Base-by-base conservation (phyloP, 208 protist species). In the Herpetomonas samuelpessoai region DNA sequence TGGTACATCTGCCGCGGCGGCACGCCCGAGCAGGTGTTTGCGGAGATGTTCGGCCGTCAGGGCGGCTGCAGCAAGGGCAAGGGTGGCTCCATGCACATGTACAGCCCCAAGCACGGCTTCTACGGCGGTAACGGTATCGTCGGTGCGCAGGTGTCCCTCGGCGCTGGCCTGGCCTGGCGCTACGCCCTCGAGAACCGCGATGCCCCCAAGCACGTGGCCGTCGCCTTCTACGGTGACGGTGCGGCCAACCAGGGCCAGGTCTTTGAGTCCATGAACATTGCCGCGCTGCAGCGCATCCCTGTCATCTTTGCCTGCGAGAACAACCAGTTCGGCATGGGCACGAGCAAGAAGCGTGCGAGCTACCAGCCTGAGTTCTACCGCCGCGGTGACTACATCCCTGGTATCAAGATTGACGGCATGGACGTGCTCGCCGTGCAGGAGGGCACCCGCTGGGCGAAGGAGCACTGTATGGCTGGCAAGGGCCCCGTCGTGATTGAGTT, bases 1-100 rank as follows among this genome's bases (percentile, higher is more conserved):
- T 93, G 83, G 71, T 93, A 96, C 66, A 77, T 98, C 44, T 61
- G 71, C 27, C 93, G 95, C 53, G 98, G 98, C 48, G 96, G 88
- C 57, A 88, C 87, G 29, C 65, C 88, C 35, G 66, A 89, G 69
- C 74, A 79, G 27, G 83, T 97, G n/a, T 89, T 98, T 49, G 89
- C 88, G 4, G 96, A 98, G 81, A 86, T 98, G 53, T 88, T 96
- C 51, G 96, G 96, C 38, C 71, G 76, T 28, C 53, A 69, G 50
- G 69, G 62, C 19, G 95, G 96, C 55, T 89, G 85, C 76, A 96
- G 89, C 30, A 96, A 97, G 65, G 94, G 96, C 60, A 96, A 97
- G 72, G 98, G 98, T 46, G 98, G 98, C 25, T 98, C 94, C 54
- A 99, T 99, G 98, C 98, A 99, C 82, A 98, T 99, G 93, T 99